Base-by-base conservation (phyloP, 2,329 filamentous ascomycete species). In the Septoria petroselini region DNA sequence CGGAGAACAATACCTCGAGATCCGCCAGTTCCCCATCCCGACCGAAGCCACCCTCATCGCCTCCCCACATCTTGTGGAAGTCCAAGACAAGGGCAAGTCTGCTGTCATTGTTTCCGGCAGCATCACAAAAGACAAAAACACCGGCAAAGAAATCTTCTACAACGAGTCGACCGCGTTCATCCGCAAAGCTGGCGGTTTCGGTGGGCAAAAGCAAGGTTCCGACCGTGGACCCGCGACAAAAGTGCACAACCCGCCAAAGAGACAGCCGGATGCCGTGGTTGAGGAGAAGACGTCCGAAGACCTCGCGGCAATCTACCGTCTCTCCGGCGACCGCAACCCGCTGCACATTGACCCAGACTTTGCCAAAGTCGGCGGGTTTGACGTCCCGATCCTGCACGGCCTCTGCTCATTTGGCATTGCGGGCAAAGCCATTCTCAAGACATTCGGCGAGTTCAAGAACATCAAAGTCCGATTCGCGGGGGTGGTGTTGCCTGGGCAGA, bases 1-100 rank as follows among this genome's bases (percentile, higher is more conserved):
- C 75, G 93, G 93, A 67, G 93, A 98, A 78, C 93, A 98, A 72
- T 98, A 91, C 74, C 88, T 98, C 58, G 93, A 98, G 73, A 81
- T 98, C 65, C 83, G 85, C 68, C 89, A 91, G 71, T 94, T 84
- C 75, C 93, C 93, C 33, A 86, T 97, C 63, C 91, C 91, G 29
- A 96, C 91, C 25, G 80, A 84, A 48, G 90, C 81, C 42, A 84
- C 82, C 50, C 84, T 95, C 41, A 71, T 87, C 62, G 88, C 86
- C 50, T 82, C 83, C 65, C 86, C 83, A 52, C 84, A 84, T 69
- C 84, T 98, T 50, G 81, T 98, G 55, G 93, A 98, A 70, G 91
- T 97, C 7, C 81, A 96, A 40, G 93, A 98, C 77, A 98, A 97
- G 80, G 91, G 91, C 64, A 85, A 82, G 60, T 90, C 91, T 14